A percentile compares a stretch with the other conserved stretches of the same genome.
Evolutionary conservation across 257 asterid species (phyloP).

Genomic region (Paulownia fortunei): DNA sequence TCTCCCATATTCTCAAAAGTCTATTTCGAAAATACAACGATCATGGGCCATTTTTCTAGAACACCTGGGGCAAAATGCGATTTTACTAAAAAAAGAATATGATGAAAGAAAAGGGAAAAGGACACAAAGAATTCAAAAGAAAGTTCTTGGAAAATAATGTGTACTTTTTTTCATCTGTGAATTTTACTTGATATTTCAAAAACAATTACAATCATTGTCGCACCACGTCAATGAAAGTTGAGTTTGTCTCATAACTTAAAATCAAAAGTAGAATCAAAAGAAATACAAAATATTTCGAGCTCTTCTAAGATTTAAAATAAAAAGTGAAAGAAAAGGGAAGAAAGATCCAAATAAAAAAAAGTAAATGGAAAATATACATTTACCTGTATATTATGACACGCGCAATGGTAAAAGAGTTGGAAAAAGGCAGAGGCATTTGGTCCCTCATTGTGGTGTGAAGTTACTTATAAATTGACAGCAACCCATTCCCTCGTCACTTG

Average conservation of each 20-base stretch:
- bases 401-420: neutral
- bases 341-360: too few species aligned
- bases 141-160: neutral
- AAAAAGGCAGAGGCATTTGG: constrained; percentile 42
- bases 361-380: neutral
- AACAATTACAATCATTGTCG: neutral
- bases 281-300: neutral
- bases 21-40: neutral
- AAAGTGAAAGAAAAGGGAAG: neutral
- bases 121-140: neutral
- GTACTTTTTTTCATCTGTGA: too few species aligned
- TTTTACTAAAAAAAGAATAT: neutral
- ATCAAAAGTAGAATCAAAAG: neutral
- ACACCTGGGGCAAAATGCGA: neutral
- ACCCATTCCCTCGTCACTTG: constrained; percentile 29
- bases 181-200: too few species aligned
- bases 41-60: neutral
- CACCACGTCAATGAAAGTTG: neutral
- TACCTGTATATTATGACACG: neutral
- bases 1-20: neutral
- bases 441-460: constrained; percentile 37
- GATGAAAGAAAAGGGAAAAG: neutral
- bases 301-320: neutral
- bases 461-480: constrained; percentile 57
- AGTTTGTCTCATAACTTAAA: neutral